Evolutionary conservation across 139 green algal genomes (phyloP).

Genomic region (Marvania coccoides): DNA sequence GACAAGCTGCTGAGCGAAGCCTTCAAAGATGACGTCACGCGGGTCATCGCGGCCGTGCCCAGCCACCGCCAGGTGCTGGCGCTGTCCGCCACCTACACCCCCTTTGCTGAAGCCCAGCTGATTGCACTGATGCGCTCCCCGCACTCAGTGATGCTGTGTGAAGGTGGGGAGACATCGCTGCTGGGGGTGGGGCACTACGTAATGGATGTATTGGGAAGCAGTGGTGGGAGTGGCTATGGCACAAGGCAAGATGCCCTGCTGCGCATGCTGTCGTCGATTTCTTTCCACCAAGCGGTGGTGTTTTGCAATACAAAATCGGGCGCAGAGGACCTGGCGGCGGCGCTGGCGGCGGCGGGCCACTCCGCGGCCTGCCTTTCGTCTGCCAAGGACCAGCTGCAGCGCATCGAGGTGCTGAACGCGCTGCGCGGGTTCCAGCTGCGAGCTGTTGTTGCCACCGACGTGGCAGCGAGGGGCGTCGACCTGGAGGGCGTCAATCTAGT

Average conservation of each 20-base stretch:
- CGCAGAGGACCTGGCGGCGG: conserved; percentile 45
- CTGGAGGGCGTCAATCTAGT: conserved; percentile 76
- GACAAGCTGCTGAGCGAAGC: conserved; percentile 59
- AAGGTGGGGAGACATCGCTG: conserved; percentile 22
- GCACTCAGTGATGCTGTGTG: conserved; percentile 56
- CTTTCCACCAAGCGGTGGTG: conserved; percentile 70
- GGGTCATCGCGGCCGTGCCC: not conserved
- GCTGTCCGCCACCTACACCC: conserved; percentile 64
- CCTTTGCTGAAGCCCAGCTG: conserved; percentile 38
- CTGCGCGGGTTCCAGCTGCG: conserved; percentile 50
- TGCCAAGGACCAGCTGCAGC: conserved; percentile 43
- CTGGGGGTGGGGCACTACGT: conserved; percentile 61
- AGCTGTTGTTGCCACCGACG: conserved; percentile 72
- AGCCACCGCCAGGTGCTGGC: conserved; percentile 51
- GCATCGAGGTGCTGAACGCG: conserved; percentile 46
- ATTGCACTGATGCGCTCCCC: conserved; percentile 34
- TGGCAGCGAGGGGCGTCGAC: conserved; percentile 72
- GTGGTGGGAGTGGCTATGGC: not conserved
- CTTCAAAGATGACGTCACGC: conserved; percentile 23
- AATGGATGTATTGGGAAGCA: conserved; percentile 13
- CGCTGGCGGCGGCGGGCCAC: conserved; percentile 47
- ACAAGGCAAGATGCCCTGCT: conserved; percentile 34
- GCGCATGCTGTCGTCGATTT: conserved; percentile 12
- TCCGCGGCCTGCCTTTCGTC: conserved; percentile 54
- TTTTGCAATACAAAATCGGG: conserved; percentile 65